These are phyloP conservation scores for Lagerstroemia speciosa DNA, from an alignment of 345 rosid genomes.

Conservation along the genomic window DNA sequence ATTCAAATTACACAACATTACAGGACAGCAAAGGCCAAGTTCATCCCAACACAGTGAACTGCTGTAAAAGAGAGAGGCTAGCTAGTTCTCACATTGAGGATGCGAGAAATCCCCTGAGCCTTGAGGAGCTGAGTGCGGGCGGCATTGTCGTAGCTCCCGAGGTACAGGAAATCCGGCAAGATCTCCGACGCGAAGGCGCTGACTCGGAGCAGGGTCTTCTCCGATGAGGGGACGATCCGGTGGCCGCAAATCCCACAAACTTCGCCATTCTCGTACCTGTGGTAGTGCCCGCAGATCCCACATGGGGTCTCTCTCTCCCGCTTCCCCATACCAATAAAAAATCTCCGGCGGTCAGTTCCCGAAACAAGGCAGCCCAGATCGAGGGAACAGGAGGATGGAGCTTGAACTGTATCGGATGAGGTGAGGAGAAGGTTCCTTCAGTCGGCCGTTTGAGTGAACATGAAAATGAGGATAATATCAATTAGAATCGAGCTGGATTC, in stretches of 20 bases:
- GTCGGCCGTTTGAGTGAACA: too few species aligned
- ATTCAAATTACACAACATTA: background rate
- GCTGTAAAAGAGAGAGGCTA: background rate
- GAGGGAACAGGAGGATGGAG: too few species aligned
- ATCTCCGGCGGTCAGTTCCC: too few species aligned
- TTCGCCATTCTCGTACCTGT: conserved; percentile 95
- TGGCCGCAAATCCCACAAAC: conserved; percentile 96
- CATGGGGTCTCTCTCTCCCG: conserved; percentile 98
- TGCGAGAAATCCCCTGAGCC: conserved; percentile 73
- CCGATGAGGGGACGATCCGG: conserved; percentile 42
- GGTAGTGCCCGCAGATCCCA: conserved; percentile 92
- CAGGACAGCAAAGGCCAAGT: background rate
- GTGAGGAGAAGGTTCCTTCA: too few species aligned
- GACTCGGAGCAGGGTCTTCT: conserved; percentile 38
- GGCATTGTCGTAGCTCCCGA: conserved; percentile 97
- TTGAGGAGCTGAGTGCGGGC: conserved; percentile 92
- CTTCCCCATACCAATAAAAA: conserved; percentile 58
- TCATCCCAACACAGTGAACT: background rate
- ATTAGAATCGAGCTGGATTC: too few species aligned
- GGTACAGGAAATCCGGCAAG: conserved; percentile 79
- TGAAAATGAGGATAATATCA: too few species aligned
- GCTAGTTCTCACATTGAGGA: conserved; percentile 67
- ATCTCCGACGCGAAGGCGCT: conserved; percentile 91
- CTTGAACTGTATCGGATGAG: too few species aligned
- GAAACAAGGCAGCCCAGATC: too few species aligned